Conservation (phyloP, 1,284 basidiomycete species). For the Schizophyllum commune region DNA sequence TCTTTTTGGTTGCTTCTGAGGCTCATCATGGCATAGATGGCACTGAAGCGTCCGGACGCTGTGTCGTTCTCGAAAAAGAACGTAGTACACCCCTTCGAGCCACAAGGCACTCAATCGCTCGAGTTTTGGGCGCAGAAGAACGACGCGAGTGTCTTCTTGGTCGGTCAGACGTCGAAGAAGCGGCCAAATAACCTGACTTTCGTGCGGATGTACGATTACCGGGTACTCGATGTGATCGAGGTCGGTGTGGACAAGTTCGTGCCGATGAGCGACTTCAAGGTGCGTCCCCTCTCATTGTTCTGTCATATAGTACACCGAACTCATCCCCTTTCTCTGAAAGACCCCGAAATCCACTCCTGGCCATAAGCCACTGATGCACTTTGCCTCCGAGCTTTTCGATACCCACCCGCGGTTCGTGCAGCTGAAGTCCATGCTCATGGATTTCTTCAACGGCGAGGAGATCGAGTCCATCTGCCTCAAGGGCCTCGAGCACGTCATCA, state of each 20-base stretch:
- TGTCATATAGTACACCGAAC: neutral
- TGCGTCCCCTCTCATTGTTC: slow-evolving; percentile 26
- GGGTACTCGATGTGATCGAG: slow-evolving; percentile 93
- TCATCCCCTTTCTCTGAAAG: neutral
- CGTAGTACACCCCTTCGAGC: slow-evolving; percentile 85
- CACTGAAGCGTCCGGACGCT: slow-evolving; percentile 81
- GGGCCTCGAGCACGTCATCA: slow-evolving; percentile 90
- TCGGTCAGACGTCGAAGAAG: slow-evolving; percentile 94
- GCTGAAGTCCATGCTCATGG: slow-evolving; percentile 87
- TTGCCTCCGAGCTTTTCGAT: slow-evolving; percentile 90
- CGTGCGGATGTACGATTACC: slow-evolving; percentile 81
- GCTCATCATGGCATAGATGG: slow-evolving; percentile 53
- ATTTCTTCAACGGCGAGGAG: slow-evolving; percentile 85
- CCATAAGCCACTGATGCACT: slow-evolving; percentile 92
- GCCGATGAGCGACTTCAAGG: slow-evolving; percentile 81
- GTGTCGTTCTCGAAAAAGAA: slow-evolving; percentile 97
- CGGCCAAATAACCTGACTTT: slow-evolving; percentile 85
- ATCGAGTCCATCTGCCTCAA: slow-evolving; percentile 80
- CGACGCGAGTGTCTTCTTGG: slow-evolving; percentile 86
- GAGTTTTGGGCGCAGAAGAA: slow-evolving; percentile 96
- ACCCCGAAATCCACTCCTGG: slow-evolving; percentile 77
- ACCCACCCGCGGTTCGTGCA: slow-evolving; percentile 87
- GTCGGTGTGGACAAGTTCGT: slow-evolving; percentile 79
- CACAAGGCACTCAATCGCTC: slow-evolving; percentile 54
- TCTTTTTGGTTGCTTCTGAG: neutral